Evolutionary conservation across 208 protist genomes (phyloP).

Genomic region (Leishmania amazonensis): DNA sequence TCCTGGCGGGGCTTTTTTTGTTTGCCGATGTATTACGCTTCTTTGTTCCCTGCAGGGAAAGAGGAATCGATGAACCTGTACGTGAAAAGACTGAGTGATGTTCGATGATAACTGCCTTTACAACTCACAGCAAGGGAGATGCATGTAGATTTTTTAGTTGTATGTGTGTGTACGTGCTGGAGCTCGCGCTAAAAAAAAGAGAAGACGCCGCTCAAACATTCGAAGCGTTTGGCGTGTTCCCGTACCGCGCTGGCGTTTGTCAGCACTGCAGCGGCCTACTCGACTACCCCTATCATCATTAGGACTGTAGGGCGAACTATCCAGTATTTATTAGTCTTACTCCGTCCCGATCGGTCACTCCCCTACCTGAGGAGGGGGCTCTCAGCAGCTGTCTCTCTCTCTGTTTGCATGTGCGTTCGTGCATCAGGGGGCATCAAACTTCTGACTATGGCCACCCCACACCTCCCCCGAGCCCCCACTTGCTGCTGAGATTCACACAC

Average conservation of each 20-base stretch:
- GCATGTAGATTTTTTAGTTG: neutral
- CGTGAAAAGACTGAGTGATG: neutral
- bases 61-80: too few relatives aligned
- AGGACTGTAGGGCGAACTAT: neutral
- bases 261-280: neutral
- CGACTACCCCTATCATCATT: neutral
- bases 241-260: neutral
- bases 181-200: neutral
- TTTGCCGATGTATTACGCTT: neutral
- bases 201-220: neutral
- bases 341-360: neutral
- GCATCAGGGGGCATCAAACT: neutral
- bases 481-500: neutral
- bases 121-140: neutral
- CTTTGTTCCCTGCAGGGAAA: too few relatives aligned
- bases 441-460: neutral
- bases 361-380: neutral
- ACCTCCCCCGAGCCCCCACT: neutral
- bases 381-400: neutral
- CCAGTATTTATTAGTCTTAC: neutral
- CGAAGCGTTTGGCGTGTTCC: neutral
- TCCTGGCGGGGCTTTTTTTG: neutral
- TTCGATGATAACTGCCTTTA: neutral
- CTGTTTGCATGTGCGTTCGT: neutral
- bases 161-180: neutral